Conservation (phyloP, 2,329 filamentous ascomycete genomes). For the Parascedosporium putredinis region DNA sequence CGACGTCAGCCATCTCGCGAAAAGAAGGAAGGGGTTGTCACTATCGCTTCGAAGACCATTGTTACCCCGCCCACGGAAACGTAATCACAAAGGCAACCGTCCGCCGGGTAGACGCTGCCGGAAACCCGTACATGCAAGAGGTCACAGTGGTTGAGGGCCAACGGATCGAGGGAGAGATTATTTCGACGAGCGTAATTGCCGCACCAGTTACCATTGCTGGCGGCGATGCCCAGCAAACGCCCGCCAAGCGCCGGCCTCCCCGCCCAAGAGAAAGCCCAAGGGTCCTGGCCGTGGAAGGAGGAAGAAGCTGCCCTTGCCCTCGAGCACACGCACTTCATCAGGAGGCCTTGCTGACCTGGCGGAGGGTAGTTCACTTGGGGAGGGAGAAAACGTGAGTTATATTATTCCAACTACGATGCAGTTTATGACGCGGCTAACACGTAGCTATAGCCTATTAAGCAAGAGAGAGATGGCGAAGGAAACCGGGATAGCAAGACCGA, state of each 20-base stretch:
- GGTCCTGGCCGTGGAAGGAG: slow-evolving; percentile 66
- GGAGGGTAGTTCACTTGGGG: slow-evolving; percentile 27
- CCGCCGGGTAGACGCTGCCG: slow-evolving; percentile 63
- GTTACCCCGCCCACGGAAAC: slow-evolving; percentile 34
- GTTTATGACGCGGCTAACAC: slow-evolving; percentile 13
- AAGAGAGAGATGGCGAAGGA: slow-evolving; percentile 34
- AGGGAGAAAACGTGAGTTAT: slow-evolving; percentile 22
- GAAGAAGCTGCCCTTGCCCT: slow-evolving; percentile 48
- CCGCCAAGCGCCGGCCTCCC: slow-evolving; percentile 51
- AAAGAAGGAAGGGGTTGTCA: slow-evolving; percentile 51
- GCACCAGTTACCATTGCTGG: slow-evolving; percentile 45
- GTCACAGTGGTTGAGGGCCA: slow-evolving; percentile 73
- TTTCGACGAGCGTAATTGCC: slow-evolving; percentile 46
- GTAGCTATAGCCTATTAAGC: slow-evolving; percentile 25
- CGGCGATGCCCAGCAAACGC: slow-evolving; percentile 33
- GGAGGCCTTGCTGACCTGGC: slow-evolving; percentile 23
- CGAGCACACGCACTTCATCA: slow-evolving; percentile 22
- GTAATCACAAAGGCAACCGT: slow-evolving; percentile 72
- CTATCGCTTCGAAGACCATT: slow-evolving; percentile 41
- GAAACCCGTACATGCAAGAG: slow-evolving; percentile 76
- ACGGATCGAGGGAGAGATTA: slow-evolving; percentile 69
- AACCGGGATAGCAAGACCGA: slow-evolving; percentile 38
- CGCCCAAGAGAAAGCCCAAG: slow-evolving; percentile 72
- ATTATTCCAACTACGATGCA: neutral
- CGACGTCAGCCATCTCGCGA: slow-evolving; percentile 45